Conservation (phyloP, 257 asterid species). For the Nicotiana attenuata region DNA sequence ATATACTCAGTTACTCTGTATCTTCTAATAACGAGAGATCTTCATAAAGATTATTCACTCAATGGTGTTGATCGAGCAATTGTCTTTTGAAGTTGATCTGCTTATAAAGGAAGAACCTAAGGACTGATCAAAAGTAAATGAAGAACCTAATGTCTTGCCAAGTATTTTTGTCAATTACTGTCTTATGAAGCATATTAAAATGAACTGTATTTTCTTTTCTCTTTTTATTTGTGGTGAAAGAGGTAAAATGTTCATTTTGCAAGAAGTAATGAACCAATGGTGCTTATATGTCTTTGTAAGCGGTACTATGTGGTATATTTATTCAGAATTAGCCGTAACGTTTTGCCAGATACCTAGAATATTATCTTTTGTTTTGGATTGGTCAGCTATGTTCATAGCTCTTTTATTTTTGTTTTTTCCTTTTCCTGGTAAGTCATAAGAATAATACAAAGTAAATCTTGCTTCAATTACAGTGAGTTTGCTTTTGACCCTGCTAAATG, state of each 20-base stretch:
- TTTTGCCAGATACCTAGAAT: background rate
- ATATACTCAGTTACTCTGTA: background rate
- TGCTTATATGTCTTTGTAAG: background rate
- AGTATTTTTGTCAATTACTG: background rate
- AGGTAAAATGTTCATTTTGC: background rate
- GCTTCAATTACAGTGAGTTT: slow-evolving; percentile 63
- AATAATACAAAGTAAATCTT: slow-evolving; percentile 9
- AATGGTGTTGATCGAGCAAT: background rate
- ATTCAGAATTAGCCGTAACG: background rate
- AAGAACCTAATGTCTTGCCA: background rate
- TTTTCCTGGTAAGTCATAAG: background rate
- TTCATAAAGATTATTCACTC: background rate
- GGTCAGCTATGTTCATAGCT: background rate
- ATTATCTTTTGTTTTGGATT: background rate
- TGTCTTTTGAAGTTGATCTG: background rate
- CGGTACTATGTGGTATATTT: background rate
- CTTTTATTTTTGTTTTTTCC: background rate
- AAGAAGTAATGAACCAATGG: background rate
- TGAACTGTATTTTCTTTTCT: background rate
- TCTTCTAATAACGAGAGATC: background rate
- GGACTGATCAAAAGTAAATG: background rate
- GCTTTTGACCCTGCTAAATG: slow-evolving; percentile 79
- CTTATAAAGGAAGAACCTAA: background rate
- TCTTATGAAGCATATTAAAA: slow-evolving; percentile 1
- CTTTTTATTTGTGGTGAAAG: background rate